These are phyloP conservation scores for Anthracocystis panici-leucophaei DNA, from an alignment of 1,284 basidiomycete genomes.

Conservation along the genomic window DNA sequence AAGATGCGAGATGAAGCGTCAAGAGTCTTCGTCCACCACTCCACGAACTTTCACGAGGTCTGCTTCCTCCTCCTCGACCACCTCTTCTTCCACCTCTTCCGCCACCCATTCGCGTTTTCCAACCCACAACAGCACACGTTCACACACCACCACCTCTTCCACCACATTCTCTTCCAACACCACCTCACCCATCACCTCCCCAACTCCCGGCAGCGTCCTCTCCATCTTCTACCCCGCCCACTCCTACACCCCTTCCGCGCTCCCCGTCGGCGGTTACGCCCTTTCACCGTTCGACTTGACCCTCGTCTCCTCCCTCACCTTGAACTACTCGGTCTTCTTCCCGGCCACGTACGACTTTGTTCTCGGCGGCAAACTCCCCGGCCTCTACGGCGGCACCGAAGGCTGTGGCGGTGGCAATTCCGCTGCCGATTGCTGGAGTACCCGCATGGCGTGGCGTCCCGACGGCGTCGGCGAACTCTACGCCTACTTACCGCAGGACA, in stretches of 20 bases:
- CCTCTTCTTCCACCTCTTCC: neutral
- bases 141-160: neutral
- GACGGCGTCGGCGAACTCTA: conserved; percentile 73
- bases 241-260: conserved; percentile 40
- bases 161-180: neutral
- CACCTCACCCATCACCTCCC: neutral
- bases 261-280: conserved; percentile 60
- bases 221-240: conserved; percentile 71
- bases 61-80: neutral
- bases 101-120: neutral
- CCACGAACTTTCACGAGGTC: neutral
- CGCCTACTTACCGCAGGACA: conserved; percentile 69
- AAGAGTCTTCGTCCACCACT: conserved; percentile 2
- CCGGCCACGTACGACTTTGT: conserved; percentile 69
- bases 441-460: conserved; percentile 70
- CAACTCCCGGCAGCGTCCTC: conserved; percentile 2
- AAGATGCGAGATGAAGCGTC: conserved; percentile 1
- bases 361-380: conserved; percentile 71
- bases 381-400: conserved; percentile 70
- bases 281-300: conserved; percentile 19
- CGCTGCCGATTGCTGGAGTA: conserved; percentile 70
- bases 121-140: neutral
- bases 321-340: conserved; percentile 70
- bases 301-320: conserved; percentile 14
- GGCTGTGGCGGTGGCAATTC: conserved; percentile 71